These are phyloP conservation scores for Hyphopichia pseudoburtonii DNA, from an alignment of 1,139 yeast species.

Conservation along the genomic window DNA sequence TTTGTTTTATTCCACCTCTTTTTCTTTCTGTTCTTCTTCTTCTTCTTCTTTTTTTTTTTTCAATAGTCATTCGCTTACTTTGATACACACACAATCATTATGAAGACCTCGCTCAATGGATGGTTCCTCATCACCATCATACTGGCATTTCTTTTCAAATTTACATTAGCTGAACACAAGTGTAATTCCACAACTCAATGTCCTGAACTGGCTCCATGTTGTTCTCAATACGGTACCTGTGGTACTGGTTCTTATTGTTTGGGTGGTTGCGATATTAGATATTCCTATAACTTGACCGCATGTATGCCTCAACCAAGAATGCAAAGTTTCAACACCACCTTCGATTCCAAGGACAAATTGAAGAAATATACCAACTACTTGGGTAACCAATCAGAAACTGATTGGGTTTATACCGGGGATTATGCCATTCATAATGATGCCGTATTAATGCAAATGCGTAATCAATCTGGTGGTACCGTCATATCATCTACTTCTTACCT, in stretches of 20 bases:
- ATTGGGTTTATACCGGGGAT: constrained; percentile 77
- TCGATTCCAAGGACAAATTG: constrained; percentile 32
- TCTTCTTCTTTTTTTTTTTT: neutral
- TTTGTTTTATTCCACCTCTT: neutral
- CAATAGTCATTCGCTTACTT: neutral
- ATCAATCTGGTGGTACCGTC: constrained; percentile 75
- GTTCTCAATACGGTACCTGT: constrained; percentile 82
- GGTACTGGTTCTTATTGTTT: constrained; percentile 80
- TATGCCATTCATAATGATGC: constrained; percentile 55
- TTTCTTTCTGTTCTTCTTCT: neutral
- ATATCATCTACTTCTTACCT: constrained; percentile 75
- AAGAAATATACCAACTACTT: constrained; percentile 48
- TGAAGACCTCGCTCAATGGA: neutral
- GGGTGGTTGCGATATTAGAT: constrained; percentile 77
- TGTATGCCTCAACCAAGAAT: constrained; percentile 66
- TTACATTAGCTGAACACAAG: constrained; percentile 16
- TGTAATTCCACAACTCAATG: constrained; percentile 58
- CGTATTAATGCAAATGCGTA: constrained; percentile 74
- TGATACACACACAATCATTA: neutral
- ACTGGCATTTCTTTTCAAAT: constrained; percentile 10
- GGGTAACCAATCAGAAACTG: constrained; percentile 67
- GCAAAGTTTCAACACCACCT: constrained; percentile 33
- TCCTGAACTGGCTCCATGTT: constrained; percentile 75
- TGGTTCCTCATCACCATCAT: neutral
- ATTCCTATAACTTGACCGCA: constrained; percentile 58